Conservation (phyloP, 305 asterid genomes). For the Solanum hybrid region DNA sequence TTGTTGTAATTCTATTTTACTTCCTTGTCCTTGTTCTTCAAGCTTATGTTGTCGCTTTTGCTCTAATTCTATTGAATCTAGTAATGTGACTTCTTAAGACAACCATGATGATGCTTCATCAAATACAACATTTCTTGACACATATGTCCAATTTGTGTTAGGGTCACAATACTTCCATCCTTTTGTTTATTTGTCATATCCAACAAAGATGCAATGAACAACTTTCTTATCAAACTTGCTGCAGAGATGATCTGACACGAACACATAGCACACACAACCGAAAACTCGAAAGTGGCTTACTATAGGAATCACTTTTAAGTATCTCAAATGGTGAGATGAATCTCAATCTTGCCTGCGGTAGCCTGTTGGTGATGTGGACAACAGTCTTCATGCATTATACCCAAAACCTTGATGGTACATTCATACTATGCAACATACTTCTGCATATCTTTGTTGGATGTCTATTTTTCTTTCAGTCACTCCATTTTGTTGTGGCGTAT, state of each 20-base stretch:
- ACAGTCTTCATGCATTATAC: background rate
- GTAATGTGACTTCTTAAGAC: background rate
- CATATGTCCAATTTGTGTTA: background rate
- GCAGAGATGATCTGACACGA: background rate
- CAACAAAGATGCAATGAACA: too few relatives aligned
- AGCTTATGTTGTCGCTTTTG: background rate
- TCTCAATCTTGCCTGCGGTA: background rate
- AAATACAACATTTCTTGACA: background rate
- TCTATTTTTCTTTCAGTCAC: background rate
- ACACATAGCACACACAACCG: background rate
- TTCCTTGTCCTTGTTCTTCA: background rate
- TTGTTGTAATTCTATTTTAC: background rate
- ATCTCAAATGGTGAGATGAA: background rate
- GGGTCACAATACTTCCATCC: background rate
- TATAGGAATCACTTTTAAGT: background rate
- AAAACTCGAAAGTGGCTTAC: background rate
- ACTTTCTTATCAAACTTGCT: background rate
- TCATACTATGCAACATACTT: background rate
- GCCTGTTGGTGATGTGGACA: background rate
- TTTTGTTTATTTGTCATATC: too few relatives aligned
- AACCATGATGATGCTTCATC: background rate
- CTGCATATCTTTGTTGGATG: fast-evolving
- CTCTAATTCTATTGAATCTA: background rate
- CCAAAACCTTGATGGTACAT: background rate
- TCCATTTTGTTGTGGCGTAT: background rate